Conservation (phyloP, 768 basidiomycete species). For the Glaciozyma antarctica region DNA sequence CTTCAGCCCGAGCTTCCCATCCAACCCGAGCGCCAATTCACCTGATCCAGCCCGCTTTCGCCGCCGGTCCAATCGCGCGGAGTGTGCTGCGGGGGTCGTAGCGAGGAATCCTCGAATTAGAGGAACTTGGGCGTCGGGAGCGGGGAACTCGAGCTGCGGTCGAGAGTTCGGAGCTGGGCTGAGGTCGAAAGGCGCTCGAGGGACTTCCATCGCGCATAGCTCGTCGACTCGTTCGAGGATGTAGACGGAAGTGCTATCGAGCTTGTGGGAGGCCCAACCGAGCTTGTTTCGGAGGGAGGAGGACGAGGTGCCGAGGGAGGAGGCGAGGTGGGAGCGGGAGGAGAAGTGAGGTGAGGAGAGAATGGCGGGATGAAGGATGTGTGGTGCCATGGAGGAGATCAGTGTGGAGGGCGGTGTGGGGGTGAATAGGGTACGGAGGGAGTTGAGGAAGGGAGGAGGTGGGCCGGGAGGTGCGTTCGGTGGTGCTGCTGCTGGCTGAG, state of each 20-base stretch:
- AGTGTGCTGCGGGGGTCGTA: constrained; percentile 81
- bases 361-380: background rate
- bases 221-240: constrained; percentile 33
- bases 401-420: background rate
- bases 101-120: constrained; percentile 86
- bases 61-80: constrained; percentile 49
- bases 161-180: background rate
- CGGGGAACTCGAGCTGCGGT: constrained; percentile 3
- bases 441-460: background rate
- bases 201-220: constrained; percentile 24
- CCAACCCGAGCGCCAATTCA: constrained; percentile 19
- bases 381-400: background rate
- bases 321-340: background rate
- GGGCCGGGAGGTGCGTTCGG: no score
- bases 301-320: background rate
- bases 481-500: no score
- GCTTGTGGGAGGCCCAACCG: background rate
- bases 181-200: constrained; percentile 24
- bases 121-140: constrained; percentile 48
- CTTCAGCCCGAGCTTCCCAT: constrained; percentile 59
- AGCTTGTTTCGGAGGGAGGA: background rate
- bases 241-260: constrained; percentile 11
- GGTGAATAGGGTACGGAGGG: constrained; percentile 2
- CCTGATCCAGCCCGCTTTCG: constrained; percentile 5
- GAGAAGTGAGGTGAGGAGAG: background rate